These are phyloP conservation scores for Drosera spatulata DNA, from an alignment of 179 eudicot genomes.

Conservation along the genomic window DNA sequence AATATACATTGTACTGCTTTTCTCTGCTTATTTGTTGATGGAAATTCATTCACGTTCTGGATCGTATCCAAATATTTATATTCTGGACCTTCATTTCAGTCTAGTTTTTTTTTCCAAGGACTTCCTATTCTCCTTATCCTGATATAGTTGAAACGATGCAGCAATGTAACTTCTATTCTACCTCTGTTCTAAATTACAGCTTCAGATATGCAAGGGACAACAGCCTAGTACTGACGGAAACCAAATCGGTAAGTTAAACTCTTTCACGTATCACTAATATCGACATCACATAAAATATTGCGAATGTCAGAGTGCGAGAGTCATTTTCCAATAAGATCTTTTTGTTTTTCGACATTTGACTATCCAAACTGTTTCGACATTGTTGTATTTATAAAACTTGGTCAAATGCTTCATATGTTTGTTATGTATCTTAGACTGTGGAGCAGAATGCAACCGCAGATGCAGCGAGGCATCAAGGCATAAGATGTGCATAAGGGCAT, in stretches of 20 bases:
- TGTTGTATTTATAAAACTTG: background rate
- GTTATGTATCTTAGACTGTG: background rate
- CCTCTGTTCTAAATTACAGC: background rate
- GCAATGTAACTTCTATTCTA: background rate
- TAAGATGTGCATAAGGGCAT: slow-evolving; percentile 15
- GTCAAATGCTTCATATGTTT: background rate
- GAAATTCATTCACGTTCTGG: too few species aligned
- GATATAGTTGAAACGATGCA: too few species aligned
- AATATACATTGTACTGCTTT: too few species aligned
- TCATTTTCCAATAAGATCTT: too few species aligned
- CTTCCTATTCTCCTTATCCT: background rate
- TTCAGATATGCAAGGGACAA: background rate
- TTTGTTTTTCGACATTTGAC: background rate
- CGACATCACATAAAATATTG: background rate
- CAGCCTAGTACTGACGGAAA: background rate
- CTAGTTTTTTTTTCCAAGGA: background rate
- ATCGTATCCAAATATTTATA: too few species aligned
- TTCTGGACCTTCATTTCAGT: too few species aligned
- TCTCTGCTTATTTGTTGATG: too few species aligned
- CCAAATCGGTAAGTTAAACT: background rate
- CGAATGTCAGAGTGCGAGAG: background rate
- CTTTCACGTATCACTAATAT: background rate
- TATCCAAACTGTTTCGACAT: too few species aligned
- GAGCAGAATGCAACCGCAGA: slow-evolving; percentile 7
- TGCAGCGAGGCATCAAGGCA: slow-evolving; percentile 20